phyloP scores from a whole-genome alignment of 2,329 filamentous ascomycete species.

The Phaeosphaeriaceae sp. region DNA sequence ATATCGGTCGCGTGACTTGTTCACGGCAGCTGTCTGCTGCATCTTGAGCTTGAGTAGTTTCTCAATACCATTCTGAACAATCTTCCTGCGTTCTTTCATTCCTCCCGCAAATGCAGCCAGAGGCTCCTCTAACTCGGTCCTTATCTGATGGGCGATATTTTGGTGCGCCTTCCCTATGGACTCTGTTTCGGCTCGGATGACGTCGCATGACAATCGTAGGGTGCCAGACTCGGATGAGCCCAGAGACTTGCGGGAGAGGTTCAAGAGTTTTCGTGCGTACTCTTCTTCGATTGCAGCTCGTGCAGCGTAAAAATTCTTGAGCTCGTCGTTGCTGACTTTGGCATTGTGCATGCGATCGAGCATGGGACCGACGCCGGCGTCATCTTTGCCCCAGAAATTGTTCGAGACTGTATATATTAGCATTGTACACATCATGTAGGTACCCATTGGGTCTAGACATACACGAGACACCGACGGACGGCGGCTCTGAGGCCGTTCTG shows the following conservation, averaged over 20 bases:
- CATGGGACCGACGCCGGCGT: constrained; percentile 90
- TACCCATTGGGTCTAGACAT: constrained; percentile 22
- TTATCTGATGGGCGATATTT: constrained; percentile 91
- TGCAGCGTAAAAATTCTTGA: constrained; percentile 88
- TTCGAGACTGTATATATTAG: constrained; percentile 78
- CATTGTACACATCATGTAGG: neutral
- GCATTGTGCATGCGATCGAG: constrained; percentile 93
- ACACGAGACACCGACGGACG: constrained; percentile 73
- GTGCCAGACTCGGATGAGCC: constrained; percentile 88
- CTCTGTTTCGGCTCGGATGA: constrained; percentile 86
- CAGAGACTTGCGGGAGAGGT: constrained; percentile 83
- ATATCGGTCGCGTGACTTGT: constrained; percentile 95
- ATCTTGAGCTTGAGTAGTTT: constrained; percentile 92
- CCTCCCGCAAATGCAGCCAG: constrained; percentile 88
- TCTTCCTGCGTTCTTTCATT: constrained; percentile 96
- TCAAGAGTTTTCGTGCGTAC: constrained; percentile 87
- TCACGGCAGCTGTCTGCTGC: constrained; percentile 87
- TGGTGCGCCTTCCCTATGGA: constrained; percentile 93
- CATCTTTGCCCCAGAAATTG: constrained; percentile 99
- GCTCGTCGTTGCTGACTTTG: constrained; percentile 86
- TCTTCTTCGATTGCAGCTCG: constrained; percentile 96
- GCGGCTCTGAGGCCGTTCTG: constrained; percentile 63
- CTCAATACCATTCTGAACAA: constrained; percentile 91
- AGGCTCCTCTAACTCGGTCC: constrained; percentile 92
- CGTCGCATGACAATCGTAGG: constrained; percentile 82